Conservation (phyloP, 495 filamentous ascomycete genomes). For the Penicillium cosmopolitanum region DNA sequence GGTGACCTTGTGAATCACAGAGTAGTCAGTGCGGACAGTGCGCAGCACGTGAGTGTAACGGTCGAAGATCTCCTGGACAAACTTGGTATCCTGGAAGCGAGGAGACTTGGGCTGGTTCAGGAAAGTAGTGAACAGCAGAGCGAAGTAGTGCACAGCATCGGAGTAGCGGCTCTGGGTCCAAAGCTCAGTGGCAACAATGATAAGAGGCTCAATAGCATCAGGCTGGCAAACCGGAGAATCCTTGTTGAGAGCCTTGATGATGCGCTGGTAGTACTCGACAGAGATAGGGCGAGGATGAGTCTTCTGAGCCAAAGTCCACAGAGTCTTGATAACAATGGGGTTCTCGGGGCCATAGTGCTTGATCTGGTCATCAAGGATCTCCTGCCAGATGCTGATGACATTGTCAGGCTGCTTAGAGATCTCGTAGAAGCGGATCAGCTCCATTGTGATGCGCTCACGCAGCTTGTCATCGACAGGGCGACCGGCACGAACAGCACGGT, state of each 20-base stretch:
- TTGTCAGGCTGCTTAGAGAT: constrained; percentile 39
- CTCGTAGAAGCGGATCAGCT: constrained; percentile 36
- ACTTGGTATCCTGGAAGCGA: constrained; percentile 35
- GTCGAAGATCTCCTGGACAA: constrained; percentile 36
- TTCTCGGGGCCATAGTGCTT: constrained; percentile 36
- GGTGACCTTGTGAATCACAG: constrained; percentile 38
- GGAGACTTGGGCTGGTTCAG: constrained; percentile 34
- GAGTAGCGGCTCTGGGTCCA: constrained; percentile 40
- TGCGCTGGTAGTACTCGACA: constrained; percentile 44
- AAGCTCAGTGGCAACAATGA: constrained; percentile 43
- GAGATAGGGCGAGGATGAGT: constrained; percentile 37
- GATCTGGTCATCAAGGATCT: constrained; percentile 37
- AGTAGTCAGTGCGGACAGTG: constrained; percentile 31
- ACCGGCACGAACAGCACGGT: constrained; percentile 31
- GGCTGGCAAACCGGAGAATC: constrained; percentile 34
- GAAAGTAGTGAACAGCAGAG: constrained; percentile 38
- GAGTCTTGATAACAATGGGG: constrained; percentile 36
- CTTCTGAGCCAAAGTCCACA: constrained; percentile 42
- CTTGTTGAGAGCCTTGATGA: constrained; percentile 40
- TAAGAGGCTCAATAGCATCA: constrained; percentile 39
- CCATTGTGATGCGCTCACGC: constrained; percentile 30
- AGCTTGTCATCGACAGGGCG: constrained; percentile 37
- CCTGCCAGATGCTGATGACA: constrained; percentile 33
- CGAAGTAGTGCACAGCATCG: constrained; percentile 37
- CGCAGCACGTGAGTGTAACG: constrained; percentile 41